Base-by-base conservation (phyloP, 2,329 filamentous ascomycete genomes). In the Aspergillus arachidicola region DNA sequence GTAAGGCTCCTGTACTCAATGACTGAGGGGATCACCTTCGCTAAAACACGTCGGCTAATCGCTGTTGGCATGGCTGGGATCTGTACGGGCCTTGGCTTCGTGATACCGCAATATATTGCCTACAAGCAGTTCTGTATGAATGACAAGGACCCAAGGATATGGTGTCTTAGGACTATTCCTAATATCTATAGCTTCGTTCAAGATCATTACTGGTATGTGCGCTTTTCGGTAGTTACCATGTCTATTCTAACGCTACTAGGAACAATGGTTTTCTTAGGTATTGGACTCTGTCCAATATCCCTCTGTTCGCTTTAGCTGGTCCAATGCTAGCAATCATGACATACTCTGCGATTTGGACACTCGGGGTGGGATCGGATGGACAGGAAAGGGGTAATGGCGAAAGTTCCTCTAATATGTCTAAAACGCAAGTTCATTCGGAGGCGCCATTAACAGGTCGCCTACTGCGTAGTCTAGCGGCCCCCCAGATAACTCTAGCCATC, bases 161-260 rank as follows among this genome's bases (percentile, higher is more conserved):
- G 62, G 62, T 64, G 62, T 32, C 30, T 12, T 26, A 57, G 41
- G 14, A 48, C 55, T 19, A 14, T 61, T 6, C 62, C 62, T 14
- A 46, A 32, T 36, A 61, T 64, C n/a, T 64, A 58, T 48, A 61
- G 58, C 48, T 64, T 61, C 10, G 62, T 64, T 21, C 59, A 64
- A 32, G 62, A 61, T 11, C 38, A 61, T 54, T 64, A 64, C 32
- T 64, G 62, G 62, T 64, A 55, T 12, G 62, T 61, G 19, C 3
- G 26, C n/a, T 16, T 19, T 21, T 19, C n/a, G 12, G 19, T 30
- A 10, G 12, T 36, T 19, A 21, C 7, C 9, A 23, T 16, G 10
- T 30, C 23, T 9, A 23, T 26, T 23, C 55, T 58, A 46, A 43
- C 23, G 3, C 12, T 14, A 32, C 19, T 23, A 64, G 62, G 62